phyloP scores from a whole-genome alignment of 306 rosid species.

The Boehmeria nivea region DNA sequence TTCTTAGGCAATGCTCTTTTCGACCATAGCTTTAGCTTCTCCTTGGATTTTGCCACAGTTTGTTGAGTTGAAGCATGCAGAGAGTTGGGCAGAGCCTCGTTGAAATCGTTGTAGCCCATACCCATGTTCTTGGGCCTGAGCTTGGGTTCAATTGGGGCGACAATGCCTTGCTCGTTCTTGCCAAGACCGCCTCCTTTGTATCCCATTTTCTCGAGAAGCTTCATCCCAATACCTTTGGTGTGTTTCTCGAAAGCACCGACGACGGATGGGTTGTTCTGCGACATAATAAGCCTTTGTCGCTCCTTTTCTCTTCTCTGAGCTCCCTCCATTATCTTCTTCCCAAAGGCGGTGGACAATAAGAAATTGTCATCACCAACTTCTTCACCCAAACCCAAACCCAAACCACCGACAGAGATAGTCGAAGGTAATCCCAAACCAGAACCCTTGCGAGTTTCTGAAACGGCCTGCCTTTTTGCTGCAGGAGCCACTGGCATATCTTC shows the following conservation, averaged over 20 bases:
- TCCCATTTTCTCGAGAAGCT: constrained; percentile 83
- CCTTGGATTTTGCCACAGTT: constrained; percentile 35
- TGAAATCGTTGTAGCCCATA: constrained; percentile 69
- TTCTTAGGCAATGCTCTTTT: constrained; percentile 43
- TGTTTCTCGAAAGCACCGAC: constrained; percentile 75
- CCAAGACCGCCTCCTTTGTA: constrained; percentile 98
- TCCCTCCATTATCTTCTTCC: constrained; percentile 79
- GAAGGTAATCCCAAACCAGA: constrained; percentile 51
- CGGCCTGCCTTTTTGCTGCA: no score
- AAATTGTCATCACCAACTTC: constrained; percentile 30
- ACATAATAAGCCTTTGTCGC: constrained; percentile 42
- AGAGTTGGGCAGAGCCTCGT: constrained; percentile 30
- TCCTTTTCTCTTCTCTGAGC: constrained; percentile 65
- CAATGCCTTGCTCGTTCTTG: constrained; percentile 76
- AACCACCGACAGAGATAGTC: constrained; percentile 25
- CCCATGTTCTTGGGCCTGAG: constrained; percentile 81
- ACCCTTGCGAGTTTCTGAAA: no score
- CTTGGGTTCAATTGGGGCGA: constrained; percentile 65
- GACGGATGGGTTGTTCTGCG: constrained; percentile 53
- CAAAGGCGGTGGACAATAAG: constrained; percentile 70
- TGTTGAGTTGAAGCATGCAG: constrained; percentile 18
- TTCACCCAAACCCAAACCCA: neutral
- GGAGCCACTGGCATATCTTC: no score
- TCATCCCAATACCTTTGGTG: constrained; percentile 80
- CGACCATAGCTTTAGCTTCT: constrained; percentile 57